Evolutionary conservation across 148 eudicot genomes (phyloP), one percentile per base, ranked within the genome.

Genomic region (Rhododendron vialii): DNA sequence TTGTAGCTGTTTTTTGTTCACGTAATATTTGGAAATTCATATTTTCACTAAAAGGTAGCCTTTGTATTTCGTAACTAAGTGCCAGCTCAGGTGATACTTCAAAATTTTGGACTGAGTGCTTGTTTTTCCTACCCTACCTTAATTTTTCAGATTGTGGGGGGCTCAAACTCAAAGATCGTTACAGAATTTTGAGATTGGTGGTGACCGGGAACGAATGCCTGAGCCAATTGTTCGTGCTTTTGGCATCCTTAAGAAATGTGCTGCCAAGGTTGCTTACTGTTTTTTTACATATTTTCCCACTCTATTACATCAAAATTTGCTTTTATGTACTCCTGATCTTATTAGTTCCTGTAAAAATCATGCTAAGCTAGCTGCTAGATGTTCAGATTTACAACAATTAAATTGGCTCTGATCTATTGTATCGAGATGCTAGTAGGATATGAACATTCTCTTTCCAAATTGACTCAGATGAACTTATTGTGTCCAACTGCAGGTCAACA

Each of bases 161-260:
- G 98, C 98, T 90, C 99, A 97, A 91, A 97, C 98, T 78, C 98
- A 97, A 85, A 94, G 99, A 88, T 97, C 99, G 57, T 84, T 97
- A 69, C 99, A 97, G 88, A 97, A 97, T 83, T 97, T 97, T 89
- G 99, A 97, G 59, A 97, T 97, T 88, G 99, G 99, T 30, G 99
- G 99, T 82, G 95, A 97, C 5, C 98, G 98, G 45, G 99, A 97
- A 88, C 92, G 98, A 80, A 97, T 97, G 99, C 99, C 99, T 50
- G 99, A 97, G 89, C 99, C 95, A 75, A 97, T 97, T 33, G 82
- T 97, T 71, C 93, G 96, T 86, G 95, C 98, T 59, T 97, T 96
- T 86, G 99, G 99, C 59, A 91, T 92, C 88, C 93, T 96, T 80
- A 96, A 96, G 89, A 95, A 96, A 86, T 95, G 99, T 84, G 96